Base-by-base conservation (phyloP, 208 protist species). In the Herpetomonas samuelpessoai region DNA sequence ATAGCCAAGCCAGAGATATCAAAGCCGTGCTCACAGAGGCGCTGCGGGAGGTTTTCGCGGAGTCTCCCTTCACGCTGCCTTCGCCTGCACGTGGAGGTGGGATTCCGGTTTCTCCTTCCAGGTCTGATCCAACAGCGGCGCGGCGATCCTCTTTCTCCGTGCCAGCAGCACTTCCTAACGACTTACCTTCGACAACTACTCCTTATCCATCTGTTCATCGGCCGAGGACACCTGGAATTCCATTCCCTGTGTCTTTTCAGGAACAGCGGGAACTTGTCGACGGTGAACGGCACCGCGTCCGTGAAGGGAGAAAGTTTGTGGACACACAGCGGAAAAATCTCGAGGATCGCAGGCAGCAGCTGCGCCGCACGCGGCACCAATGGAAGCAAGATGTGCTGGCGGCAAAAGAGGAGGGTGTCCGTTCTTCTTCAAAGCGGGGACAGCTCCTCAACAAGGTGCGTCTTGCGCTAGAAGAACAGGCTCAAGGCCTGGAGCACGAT, bases 331-430 rank as follows among this genome's bases (percentile, higher is more conserved):
- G 80, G 14, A 10, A 25, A 1, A 74, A 65, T 53, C 67, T 93
- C 22, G 81, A 93, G 31, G 67, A 87, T 46, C 67, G 87, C 18
- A 69, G 79, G 25, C 52, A 73, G 53, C 78, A 89, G 28, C 57
- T 93, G 38, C 77, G 79, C 38, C 54, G 59, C 10, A 76, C 74
- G 21, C 74, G 79, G 26, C 78, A 82, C 53, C 78, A 88, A 44
- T 93, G 87, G 84, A 93, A 93, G 52, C 74, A 86, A 29, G 81
- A 91, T 62, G 82, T 93, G 7, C 65, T 91, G 21, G 56, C 56
- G 27, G 87, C 87, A 25, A 93, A 93, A 54, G 30, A 67, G 30
- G 81, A 88, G 56, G 87, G 84, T 3, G 69, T 93, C 28, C 68
- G 79, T 14, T 79, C 87, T 24, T 86, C 81, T 18, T 93, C 87